Evolutionary conservation across 176 grass and related monocot species (phyloP).

Genomic region (Oryza brachyantha): DNA sequence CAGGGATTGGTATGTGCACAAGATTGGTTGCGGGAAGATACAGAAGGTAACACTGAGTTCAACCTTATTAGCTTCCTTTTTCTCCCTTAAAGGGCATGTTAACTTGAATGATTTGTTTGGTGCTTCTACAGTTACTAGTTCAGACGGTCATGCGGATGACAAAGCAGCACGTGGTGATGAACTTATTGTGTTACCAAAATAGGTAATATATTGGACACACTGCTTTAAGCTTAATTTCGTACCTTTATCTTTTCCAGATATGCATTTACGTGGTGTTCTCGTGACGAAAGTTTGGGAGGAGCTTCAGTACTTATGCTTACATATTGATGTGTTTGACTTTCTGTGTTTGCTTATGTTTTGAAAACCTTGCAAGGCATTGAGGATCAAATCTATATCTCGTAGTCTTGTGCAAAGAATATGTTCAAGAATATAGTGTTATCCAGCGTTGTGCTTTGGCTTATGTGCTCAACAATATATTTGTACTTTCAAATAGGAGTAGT

Average conservation of each 20-base stretch:
- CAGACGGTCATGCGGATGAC: constrained; percentile 30
- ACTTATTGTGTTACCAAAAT: constrained; percentile 36
- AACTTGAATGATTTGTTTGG: constrained; percentile 9
- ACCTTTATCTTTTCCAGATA: not conserved
- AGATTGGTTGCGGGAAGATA: constrained; percentile 84
- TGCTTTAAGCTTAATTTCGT: not conserved
- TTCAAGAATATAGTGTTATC: not conserved
- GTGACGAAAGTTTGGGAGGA: not conserved
- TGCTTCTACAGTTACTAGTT: constrained; percentile 45
- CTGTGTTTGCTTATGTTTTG: not conserved
- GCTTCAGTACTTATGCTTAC: not conserved
- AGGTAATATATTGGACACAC: constrained; percentile 31
- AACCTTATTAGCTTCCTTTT: not conserved
- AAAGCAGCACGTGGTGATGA: constrained; percentile 20
- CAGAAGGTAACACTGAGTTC: constrained; percentile 51
- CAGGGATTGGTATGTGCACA: constrained; percentile 89
- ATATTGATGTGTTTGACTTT: not conserved
- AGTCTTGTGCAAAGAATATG: not conserved
- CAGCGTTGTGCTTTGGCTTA: not conserved
- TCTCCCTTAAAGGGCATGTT: constrained; percentile 3
- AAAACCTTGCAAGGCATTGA: not conserved
- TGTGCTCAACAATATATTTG: not conserved
- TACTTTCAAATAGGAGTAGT: not conserved
- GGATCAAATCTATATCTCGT: not conserved
- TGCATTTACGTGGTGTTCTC: not conserved